Conservation (phyloP, 768 basidiomycete genomes). For the Trametes cubensis region DNA sequence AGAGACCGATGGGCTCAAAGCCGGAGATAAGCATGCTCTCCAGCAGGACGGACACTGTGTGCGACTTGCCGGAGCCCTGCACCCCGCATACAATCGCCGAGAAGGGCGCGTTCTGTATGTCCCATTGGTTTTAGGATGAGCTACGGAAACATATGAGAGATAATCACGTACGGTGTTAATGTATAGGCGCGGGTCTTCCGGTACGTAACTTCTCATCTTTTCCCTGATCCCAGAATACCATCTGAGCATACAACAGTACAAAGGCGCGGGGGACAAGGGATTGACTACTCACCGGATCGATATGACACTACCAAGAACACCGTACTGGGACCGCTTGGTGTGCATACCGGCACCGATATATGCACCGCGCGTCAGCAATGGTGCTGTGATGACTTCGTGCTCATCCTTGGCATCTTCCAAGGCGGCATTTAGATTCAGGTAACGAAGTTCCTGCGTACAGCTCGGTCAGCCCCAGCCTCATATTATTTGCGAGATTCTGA, state of each 20-base stretch:
- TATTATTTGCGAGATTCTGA: too few relatives aligned
- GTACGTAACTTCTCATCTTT: constrained; percentile 34
- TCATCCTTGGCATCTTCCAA: constrained; percentile 10
- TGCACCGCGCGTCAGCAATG: constrained; percentile 35
- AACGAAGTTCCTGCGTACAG: too few relatives aligned
- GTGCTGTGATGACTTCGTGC: constrained; percentile 35
- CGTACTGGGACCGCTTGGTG: constrained; percentile 54
- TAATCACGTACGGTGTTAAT: constrained; percentile 57
- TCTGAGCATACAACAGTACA: too few relatives aligned
- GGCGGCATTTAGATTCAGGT: too few relatives aligned
- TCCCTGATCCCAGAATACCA: background rate
- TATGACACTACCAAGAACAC: constrained; percentile 50
- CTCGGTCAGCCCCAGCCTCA: too few relatives aligned
- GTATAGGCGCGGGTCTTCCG: constrained; percentile 57
- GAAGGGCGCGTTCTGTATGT: constrained; percentile 65
- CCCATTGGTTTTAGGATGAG: background rate
- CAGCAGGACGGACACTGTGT: constrained; percentile 67
- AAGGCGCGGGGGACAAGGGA: background rate
- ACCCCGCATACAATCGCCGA: constrained; percentile 78
- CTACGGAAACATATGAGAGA: background rate
- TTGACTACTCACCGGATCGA: constrained; percentile 12
- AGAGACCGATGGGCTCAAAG: constrained; percentile 50
- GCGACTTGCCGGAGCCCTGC: constrained; percentile 77
- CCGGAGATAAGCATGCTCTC: constrained; percentile 69
- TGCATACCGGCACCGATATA: constrained; percentile 24